These are phyloP conservation scores for Nakazawaea wyomingensis DNA, from an alignment of 805 yeast genomes.

Conservation along the genomic window DNA sequence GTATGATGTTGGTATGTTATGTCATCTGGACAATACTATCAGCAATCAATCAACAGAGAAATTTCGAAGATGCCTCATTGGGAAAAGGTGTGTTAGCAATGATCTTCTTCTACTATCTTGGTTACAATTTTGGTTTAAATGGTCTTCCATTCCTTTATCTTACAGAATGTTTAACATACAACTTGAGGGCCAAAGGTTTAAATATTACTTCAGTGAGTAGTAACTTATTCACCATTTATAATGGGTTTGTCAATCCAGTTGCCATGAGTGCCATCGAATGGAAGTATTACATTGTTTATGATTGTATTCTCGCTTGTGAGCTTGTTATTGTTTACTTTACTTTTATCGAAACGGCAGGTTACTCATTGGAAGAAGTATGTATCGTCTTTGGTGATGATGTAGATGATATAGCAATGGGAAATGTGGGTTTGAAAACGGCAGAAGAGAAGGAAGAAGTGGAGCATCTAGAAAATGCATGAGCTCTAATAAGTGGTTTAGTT, in stretches of 20 bases:
- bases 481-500: too few relatives aligned
- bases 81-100: conserved; percentile 45
- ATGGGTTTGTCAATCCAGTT: conserved; percentile 29
- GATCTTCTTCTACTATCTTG: conserved; percentile 41
- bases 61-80: conserved; percentile 33
- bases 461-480: neutral
- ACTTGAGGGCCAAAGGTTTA: conserved; percentile 19
- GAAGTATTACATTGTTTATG: conserved; percentile 32
- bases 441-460: neutral
- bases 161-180: conserved; percentile 35
- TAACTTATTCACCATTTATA: conserved; percentile 23
- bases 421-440: neutral
- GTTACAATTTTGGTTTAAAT: conserved; percentile 37
- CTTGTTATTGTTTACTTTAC: conserved; percentile 24
- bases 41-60: conserved; percentile 38
- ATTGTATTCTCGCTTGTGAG: conserved; percentile 26
- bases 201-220: conserved; percentile 18
- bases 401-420: neutral
- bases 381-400: conserved; percentile 29
- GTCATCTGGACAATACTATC: conserved; percentile 41
- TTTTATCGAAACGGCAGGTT: conserved; percentile 34
- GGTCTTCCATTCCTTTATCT: conserved; percentile 42
- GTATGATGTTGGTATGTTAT: conserved; percentile 32
- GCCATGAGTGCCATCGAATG: conserved; percentile 33
- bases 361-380: conserved; percentile 34